Percentiles rank a stretch among this genome's conserved stretches.
phyloP scores from a whole-genome alignment of 495 filamentous ascomycete genomes.

The Tetracladium marchalianum region DNA sequence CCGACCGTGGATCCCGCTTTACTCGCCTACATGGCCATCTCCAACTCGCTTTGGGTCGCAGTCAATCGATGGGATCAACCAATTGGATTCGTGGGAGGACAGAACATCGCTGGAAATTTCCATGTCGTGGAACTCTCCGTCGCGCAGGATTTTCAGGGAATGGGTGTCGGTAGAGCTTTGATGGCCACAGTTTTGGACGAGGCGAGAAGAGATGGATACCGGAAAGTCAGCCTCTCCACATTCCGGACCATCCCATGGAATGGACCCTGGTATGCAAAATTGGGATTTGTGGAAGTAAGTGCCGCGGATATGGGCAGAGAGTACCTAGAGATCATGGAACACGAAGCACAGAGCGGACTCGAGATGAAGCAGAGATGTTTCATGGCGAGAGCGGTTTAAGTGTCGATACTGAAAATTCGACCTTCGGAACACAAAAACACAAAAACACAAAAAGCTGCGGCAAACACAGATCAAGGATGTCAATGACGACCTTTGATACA shows the following conservation, averaged over 20 bases:
- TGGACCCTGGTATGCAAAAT: constrained; percentile 16
- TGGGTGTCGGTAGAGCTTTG: constrained; percentile 15
- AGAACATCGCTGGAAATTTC: constrained; percentile 15
- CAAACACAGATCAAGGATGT: no score
- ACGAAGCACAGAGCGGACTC: constrained; percentile 10
- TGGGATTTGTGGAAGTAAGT: constrained; percentile 16
- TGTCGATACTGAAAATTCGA: no score
- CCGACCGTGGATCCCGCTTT: constrained; percentile 8
- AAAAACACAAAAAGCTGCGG: no score
- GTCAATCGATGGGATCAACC: constrained; percentile 15
- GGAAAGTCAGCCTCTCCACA: constrained; percentile 15
- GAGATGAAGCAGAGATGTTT: constrained; percentile 13
- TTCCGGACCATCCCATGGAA: constrained; percentile 16
- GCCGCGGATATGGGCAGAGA: constrained; percentile 5
- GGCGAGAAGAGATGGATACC: constrained; percentile 9
- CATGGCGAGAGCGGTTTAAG: constrained; percentile 3
- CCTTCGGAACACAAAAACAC: no score
- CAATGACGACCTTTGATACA: no score
- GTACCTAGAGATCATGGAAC: constrained; percentile 10
- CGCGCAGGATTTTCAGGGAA: constrained; percentile 14
- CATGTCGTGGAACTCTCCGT: constrained; percentile 18
- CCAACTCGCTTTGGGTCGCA: constrained; percentile 17
- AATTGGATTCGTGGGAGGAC: constrained; percentile 15
- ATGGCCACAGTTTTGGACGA: constrained; percentile 14
- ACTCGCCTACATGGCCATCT: constrained; percentile 4